phyloP scores from a whole-genome alignment of 139 green algal species.

The Chlorella sp. region DNA sequence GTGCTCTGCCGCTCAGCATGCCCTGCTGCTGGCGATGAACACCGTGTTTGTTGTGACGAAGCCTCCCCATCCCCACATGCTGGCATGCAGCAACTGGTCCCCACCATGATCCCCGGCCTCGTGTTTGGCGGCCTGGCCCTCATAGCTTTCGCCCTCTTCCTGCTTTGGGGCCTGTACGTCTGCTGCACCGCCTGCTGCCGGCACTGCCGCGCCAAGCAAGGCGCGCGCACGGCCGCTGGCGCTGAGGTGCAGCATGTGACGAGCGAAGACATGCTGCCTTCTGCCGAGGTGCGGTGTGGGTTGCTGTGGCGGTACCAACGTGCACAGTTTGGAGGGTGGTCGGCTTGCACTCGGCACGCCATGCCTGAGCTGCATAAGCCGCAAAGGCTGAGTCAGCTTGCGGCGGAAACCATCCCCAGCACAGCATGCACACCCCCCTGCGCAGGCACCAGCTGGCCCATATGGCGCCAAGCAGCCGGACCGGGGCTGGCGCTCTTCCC shows the following conservation, averaged over 20 bases:
- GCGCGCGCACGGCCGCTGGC: not conserved
- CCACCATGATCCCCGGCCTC: not conserved
- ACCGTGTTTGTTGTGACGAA: not conserved
- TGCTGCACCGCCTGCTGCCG: constrained; percentile 2
- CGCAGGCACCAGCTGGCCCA: not conserved
- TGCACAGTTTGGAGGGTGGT: too few relatives aligned
- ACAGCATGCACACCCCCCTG: not conserved
- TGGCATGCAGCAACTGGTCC: not conserved
- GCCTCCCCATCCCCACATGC: not conserved
- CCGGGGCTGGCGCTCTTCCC: not conserved
- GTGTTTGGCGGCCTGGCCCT: constrained; percentile 7
- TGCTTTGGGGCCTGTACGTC: not conserved
- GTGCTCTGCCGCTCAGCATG: too few relatives aligned
- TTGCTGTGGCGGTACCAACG: too few relatives aligned
- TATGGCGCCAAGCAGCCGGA: not conserved
- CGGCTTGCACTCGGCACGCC: not conserved
- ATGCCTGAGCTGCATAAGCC: too few relatives aligned
- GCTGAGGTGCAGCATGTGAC: too few relatives aligned
- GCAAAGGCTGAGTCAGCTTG: too few relatives aligned
- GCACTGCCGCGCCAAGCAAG: not conserved
- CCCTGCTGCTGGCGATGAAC: too few relatives aligned
- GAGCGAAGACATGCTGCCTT: too few relatives aligned
- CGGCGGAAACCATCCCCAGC: not conserved
- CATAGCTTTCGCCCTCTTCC: not conserved
- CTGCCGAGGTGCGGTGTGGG: too few relatives aligned